Percentiles rank a stretch among this genome's conserved stretches.
These are phyloP conservation scores for Sungouiozyma ichnusensis DNA, from an alignment of 805 yeast species.

Conservation along the genomic window DNA sequence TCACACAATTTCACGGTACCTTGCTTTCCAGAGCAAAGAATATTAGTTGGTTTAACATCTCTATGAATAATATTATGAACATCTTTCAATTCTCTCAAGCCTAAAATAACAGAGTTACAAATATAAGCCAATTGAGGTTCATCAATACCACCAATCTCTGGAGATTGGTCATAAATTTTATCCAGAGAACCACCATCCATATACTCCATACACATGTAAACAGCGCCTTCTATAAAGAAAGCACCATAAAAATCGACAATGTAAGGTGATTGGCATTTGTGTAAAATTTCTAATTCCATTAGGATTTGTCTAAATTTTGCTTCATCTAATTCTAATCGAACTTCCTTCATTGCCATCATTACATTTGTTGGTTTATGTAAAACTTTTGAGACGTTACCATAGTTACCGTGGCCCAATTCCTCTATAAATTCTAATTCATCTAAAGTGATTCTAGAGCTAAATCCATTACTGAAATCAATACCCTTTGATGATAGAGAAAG, in stretches of 20 bases:
- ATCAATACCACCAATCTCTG: conserved; percentile 46
- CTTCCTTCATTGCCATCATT: conserved; percentile 96
- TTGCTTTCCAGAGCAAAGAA: conserved; percentile 56
- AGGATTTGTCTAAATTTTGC: conserved; percentile 86
- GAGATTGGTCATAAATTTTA: conserved; percentile 55
- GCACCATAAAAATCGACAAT: conserved; percentile 97
- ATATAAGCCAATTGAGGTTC: conserved; percentile 75
- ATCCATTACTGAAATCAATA: conserved; percentile 80
- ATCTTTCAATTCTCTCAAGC: conserved; percentile 78
- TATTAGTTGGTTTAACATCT: conserved; percentile 95
- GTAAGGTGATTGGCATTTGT: conserved; percentile 79
- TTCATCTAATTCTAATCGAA: conserved; percentile 84
- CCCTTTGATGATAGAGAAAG: conserved; percentile 88
- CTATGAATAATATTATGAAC: conserved; percentile 87
- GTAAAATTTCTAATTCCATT: conserved; percentile 92
- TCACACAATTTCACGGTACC: conserved; percentile 93
- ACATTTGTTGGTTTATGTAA: conserved; percentile 87
- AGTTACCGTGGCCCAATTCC: conserved; percentile 91
- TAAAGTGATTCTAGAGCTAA: conserved; percentile 73
- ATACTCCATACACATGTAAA: conserved; percentile 94
- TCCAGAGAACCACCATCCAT: conserved; percentile 96
- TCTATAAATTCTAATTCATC: conserved; percentile 76
- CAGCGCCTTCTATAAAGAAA: conserved; percentile 94
- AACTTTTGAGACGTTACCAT: conserved; percentile 91
- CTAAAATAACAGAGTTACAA: conserved; percentile 68